Evolutionary conservation across 768 basidiomycete species (phyloP), one percentile per base, ranked within the genome.

Genomic region (Mycena alexandri): DNA sequence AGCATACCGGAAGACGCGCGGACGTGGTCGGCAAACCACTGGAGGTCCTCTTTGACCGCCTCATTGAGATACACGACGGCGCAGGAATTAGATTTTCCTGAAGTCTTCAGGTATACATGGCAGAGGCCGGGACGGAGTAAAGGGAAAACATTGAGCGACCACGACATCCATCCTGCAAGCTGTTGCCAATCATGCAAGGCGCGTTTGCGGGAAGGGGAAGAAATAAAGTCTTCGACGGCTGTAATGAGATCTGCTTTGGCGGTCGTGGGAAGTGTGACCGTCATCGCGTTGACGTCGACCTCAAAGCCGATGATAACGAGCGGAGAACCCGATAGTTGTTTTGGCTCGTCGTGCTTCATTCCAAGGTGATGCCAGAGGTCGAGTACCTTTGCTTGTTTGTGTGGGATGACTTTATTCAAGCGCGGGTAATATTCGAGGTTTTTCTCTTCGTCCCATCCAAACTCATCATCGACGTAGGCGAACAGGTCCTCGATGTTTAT

Each of bases 291-390:
- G 7, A 36, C 25, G 21, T 58, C 56, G 19, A 58, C 44, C n/a
- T n/a, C n/a, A n/a, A n/a, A n/a, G n/a, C n/a, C n/a, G n/a, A n/a
- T n/a, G n/a, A n/a, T n/a, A n/a, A n/a, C n/a, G n/a, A n/a, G n/a
- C n/a, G 19, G 19, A 8, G 60, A 80, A 78, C n/a, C 80, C 78
- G 58, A 80, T 78, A 61, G 16, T 47, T 83, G 82, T 60, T 82
- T 83, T 2, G 25, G 17, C 12, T 71, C 55, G 16, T 74, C 69
- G 58, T 80, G 78, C 0, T 77, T 78, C 5, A 78, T 61, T 0
- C 76, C 74, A 17, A 80, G 44, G 1, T 68, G n/a, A 63, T 83
- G 80, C 75, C 77, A 81, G 2, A 82, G 73, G 0, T n/a, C 24
- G 0, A 82, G 74, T 0, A 81, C 69, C 1, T 46, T 19, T 0